These are phyloP conservation scores for Zopfochytrium polystomum DNA, from an alignment of 371 early-diverging fungal genomes.

Conservation along the genomic window DNA sequence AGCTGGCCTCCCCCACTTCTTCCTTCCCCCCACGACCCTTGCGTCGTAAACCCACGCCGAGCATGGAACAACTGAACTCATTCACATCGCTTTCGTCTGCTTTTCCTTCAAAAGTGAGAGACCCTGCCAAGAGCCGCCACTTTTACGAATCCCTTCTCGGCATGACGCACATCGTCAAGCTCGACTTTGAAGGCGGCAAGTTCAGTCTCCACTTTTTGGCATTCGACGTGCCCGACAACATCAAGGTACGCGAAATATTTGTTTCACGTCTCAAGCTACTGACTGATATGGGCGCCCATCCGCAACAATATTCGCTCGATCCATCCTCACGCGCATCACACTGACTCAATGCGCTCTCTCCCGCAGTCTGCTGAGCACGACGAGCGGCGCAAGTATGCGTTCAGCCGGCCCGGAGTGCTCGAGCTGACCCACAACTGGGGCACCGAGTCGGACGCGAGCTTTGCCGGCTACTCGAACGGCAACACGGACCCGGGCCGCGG, in stretches of 20 bases:
- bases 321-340: constrained; percentile 5
- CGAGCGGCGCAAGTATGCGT: neutral
- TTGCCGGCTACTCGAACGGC: constrained; percentile 68
- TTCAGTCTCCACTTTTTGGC: constrained; percentile 71
- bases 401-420: constrained; percentile 8
- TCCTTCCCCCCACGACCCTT: no score
- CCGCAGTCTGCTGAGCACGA: neutral
- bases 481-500: constrained; percentile 67
- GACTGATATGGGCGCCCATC: neutral
- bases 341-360: neutral
- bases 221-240: constrained; percentile 59
- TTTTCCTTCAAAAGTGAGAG: no score
- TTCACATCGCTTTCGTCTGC: no score
- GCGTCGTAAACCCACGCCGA: no score
- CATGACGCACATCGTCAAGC: constrained; percentile 67
- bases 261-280: neutral
- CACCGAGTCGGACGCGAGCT: constrained; percentile 68
- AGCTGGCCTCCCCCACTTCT: no score
- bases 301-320: neutral
- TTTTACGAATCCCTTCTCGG: constrained; percentile 79
- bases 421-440: constrained; percentile 68
- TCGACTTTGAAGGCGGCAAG: constrained; percentile 61
- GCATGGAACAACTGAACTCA: no score
- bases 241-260: constrained; percentile 31
- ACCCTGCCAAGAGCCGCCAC: constrained; percentile 68